Conservation (phyloP, 805 yeast species). For the Ogataea ganodermae region DNA sequence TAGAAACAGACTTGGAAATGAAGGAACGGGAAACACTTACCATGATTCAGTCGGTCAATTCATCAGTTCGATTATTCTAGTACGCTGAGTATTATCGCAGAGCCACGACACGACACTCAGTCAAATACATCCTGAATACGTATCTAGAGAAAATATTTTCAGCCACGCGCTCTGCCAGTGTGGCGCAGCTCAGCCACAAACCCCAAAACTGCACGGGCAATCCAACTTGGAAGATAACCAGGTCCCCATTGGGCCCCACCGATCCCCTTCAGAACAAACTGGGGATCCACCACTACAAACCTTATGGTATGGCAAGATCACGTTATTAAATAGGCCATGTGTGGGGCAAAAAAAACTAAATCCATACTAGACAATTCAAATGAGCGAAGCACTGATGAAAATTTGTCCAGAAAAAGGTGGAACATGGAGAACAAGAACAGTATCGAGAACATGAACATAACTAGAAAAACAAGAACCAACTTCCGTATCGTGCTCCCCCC, state of each 20-base stretch:
- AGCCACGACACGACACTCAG: too few species aligned
- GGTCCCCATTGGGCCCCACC: too few species aligned
- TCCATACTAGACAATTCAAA: not conserved
- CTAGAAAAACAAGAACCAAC: not conserved
- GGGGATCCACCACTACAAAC: not conserved
- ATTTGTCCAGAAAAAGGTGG: not conserved
- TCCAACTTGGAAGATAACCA: not conserved
- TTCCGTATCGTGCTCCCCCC: not conserved
- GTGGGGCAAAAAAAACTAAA: not conserved
- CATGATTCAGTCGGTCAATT: not conserved
- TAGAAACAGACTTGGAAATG: not conserved
- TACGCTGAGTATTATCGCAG: too few species aligned
- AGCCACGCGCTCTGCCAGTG: not conserved
- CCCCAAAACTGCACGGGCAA: not conserved
- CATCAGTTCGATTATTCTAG: too few species aligned
- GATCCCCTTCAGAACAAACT: too few species aligned
- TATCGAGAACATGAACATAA: not conserved
- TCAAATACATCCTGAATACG: not conserved
- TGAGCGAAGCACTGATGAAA: not conserved
- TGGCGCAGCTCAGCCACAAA: not conserved
- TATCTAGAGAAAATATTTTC: not conserved
- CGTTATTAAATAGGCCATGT: not conserved
- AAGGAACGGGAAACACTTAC: not conserved
- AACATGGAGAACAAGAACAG: conserved; percentile 1
- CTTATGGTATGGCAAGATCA: not conserved